phyloP scores from a whole-genome alignment of 1,139 yeast genomes.

The Meyerozyma guilliermondii region DNA sequence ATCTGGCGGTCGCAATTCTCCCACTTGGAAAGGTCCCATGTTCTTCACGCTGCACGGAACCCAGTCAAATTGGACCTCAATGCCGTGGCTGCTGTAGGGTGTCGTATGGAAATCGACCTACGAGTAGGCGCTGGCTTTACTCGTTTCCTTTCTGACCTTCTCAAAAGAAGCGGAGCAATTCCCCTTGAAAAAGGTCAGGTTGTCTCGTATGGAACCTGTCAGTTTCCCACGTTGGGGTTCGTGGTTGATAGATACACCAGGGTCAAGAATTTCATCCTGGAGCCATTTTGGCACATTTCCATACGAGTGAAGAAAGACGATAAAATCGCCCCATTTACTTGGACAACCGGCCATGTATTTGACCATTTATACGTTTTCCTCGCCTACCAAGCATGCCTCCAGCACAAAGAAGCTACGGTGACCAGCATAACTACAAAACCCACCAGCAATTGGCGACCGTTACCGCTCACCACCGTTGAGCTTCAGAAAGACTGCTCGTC shows the following conservation, averaged over 20 bases:
- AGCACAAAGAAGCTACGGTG: slow-evolving; percentile 44
- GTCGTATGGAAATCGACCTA: slow-evolving; percentile 82
- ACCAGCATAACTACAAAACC: slow-evolving; percentile 53
- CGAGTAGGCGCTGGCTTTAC: slow-evolving; percentile 91
- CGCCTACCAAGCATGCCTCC: slow-evolving; percentile 63
- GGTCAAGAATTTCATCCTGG: slow-evolving; percentile 65
- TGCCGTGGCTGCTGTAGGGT: slow-evolving; percentile 78
- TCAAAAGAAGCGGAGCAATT: slow-evolving; percentile 25
- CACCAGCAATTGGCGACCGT: slow-evolving; percentile 73
- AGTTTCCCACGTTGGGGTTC: slow-evolving; percentile 94
- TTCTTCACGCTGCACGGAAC: slow-evolving; percentile 65
- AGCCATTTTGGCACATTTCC: slow-evolving; percentile 74
- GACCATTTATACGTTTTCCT: slow-evolving; percentile 63
- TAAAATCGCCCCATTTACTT: slow-evolving; percentile 39
- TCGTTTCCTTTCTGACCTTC: slow-evolving; percentile 57
- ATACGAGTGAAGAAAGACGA: slow-evolving; percentile 44
- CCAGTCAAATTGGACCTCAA: slow-evolving; percentile 62
- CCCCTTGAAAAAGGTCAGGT: slow-evolving; percentile 18
- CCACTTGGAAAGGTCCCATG: slow-evolving; percentile 75
- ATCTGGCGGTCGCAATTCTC: slow-evolving; percentile 79
- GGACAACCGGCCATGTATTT: slow-evolving; percentile 70
- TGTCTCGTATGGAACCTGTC: slow-evolving; percentile 88
- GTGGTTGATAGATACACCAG: slow-evolving; percentile 90
- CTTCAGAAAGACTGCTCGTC: slow-evolving; percentile 82
- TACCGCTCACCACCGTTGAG: slow-evolving; percentile 94